These are phyloP conservation scores for Chrysanthemum seticuspe DNA, from an alignment of 129 eudicot genomes.

Conservation along the genomic window DNA sequence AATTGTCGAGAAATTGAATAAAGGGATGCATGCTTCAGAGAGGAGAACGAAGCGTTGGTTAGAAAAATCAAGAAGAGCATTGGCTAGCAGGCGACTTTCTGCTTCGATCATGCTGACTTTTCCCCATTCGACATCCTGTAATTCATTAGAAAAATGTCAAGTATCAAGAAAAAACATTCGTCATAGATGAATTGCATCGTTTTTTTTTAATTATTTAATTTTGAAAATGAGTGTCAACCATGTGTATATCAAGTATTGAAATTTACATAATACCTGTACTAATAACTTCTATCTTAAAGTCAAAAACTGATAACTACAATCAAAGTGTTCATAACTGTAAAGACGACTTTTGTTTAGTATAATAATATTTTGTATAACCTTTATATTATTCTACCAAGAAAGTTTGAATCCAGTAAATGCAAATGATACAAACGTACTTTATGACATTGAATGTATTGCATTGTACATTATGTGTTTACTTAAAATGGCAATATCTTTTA, in stretches of 20 bases:
- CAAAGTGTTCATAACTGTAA: neutral
- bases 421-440: too few relatives aligned
- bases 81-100: slow-evolving; percentile 51
- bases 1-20: slow-evolving; percentile 43
- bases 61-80: slow-evolving; percentile 49
- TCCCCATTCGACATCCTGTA: slow-evolving; percentile 55
- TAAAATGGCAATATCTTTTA: too few relatives aligned
- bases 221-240: neutral
- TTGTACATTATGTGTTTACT: too few relatives aligned
- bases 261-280: neutral
- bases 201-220: neutral
- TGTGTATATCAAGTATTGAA: neutral
- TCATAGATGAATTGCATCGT: neutral
- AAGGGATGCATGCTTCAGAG: slow-evolving; percentile 52
- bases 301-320: neutral
- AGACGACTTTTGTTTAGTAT: neutral
- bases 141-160: neutral
- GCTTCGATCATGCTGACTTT: slow-evolving; percentile 61
- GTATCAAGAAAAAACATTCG: neutral
- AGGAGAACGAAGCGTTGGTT: slow-evolving; percentile 55
- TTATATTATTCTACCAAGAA: too few relatives aligned
- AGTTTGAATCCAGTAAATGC: too few relatives aligned
- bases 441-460: too few relatives aligned
- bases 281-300: neutral
- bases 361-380: neutral